Percentiles rank a stretch among this genome's conserved stretches.
Conservation (phyloP, 345 rosid genomes). For the Kandelia obovata region DNA sequence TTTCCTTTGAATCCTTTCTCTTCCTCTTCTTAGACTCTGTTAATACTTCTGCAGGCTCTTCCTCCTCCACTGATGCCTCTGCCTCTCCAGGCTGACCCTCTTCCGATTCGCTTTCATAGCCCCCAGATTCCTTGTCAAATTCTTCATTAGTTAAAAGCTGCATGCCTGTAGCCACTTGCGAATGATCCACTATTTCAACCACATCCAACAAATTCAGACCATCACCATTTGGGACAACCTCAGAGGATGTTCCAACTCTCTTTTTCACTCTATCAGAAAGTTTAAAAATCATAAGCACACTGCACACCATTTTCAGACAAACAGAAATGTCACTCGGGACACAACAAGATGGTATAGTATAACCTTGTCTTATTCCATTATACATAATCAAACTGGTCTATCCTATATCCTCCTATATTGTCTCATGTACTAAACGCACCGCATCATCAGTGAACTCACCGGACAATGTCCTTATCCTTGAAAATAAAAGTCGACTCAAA, state of each 20-base stretch:
- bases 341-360: no score
- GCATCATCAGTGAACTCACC: constrained; percentile 39
- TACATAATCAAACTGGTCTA: no score
- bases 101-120: constrained; percentile 58
- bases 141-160: constrained; percentile 70
- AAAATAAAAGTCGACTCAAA: constrained; percentile 71
- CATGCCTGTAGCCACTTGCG: constrained; percentile 23
- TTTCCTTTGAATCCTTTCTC: constrained; percentile 64
- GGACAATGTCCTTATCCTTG: constrained; percentile 70
- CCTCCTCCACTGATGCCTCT: constrained; percentile 15
- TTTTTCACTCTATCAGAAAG: constrained; percentile 51
- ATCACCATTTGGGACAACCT: constrained; percentile 21
- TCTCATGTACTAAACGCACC: no score
- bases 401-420: no score
- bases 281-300: background rate
- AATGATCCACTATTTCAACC: constrained; percentile 37
- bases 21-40: constrained; percentile 70
- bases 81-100: constrained; percentile 35
- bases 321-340: no score
- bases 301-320: background rate
- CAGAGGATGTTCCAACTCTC: constrained; percentile 37
- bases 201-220: constrained; percentile 31
- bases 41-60: constrained; percentile 33
- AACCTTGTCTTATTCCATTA: no score
- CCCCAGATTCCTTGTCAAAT: constrained; percentile 58